Evolutionary conservation across 169 alveolate genomes (phyloP), one percentile per base, ranked within the genome.

Genomic region (Plasmodium fragile): DNA sequence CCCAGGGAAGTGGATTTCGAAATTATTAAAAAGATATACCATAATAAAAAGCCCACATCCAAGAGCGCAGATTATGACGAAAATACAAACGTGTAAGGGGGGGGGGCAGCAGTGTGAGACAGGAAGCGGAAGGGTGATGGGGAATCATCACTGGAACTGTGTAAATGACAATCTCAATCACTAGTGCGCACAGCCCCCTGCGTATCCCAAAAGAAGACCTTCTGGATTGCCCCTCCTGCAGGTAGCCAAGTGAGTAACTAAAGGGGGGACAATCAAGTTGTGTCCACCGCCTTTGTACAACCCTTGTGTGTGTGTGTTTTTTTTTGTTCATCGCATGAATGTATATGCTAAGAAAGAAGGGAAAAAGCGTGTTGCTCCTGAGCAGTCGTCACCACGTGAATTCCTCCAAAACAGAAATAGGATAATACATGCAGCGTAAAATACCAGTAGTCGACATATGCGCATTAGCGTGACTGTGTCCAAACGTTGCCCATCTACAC

Each of bases 21-120:
- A 34, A 87, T 87, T 4, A 87, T 87, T 49, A 75, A 16, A 65
- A 87, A 36, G 11, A 87, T 87, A 34, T 87, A 87, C 41, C 93
- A 87, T 59, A 75, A 55, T 22, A 87, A 87, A 53, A 87, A 87
- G 81, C 93, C 93, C 25, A 22, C 87, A 28, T 53, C 93, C 39
- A 87, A 87, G 73, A 87, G 93, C 32, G 78, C 93, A 16, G 93
- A 87, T 32, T 87, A 87, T 75, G 93, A 87, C 43, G 93, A 87
- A 39, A 87, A 87, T 34, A 87, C 93, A 4, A 87, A 87, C 49
- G 16, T 84, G 55, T 84, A 36, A 28, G 52, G 25, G 41, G 5
- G 2, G 69, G 25, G 11, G 36, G 4, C n/a, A n/a, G n/a, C n/a
- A n/a, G n/a, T n/a, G n/a, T n/a, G n/a, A n/a, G 36, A 78, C 1